Conservation (phyloP, 108 stramenopile genomes). For the Pseudonitzschia pungens region DNA sequence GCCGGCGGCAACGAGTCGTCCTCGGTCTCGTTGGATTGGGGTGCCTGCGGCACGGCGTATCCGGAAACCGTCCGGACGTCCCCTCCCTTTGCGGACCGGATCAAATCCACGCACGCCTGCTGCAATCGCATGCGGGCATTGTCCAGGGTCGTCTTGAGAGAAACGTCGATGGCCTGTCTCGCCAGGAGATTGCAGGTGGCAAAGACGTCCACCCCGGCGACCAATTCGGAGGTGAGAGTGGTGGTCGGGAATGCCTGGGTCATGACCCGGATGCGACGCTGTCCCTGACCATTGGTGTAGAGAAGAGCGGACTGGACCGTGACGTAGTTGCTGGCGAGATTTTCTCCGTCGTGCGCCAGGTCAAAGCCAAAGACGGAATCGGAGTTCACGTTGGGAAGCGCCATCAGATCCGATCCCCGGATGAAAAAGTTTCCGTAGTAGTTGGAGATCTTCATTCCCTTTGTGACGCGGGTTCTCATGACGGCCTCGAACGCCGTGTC, state of each 20-base stretch:
- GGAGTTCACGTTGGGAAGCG: conserved; percentile 91
- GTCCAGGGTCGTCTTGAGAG: conserved; percentile 87
- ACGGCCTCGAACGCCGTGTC: conserved; percentile 96
- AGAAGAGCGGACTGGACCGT: conserved; percentile 95
- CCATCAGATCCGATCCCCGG: conserved; percentile 95
- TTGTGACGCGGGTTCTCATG: conserved; percentile 94
- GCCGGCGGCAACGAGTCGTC: conserved; percentile 73
- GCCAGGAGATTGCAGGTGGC: conserved; percentile 77
- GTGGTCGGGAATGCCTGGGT: conserved; percentile 92
- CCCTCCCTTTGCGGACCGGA: conserved; percentile 68
- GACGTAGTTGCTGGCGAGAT: conserved; percentile 73
- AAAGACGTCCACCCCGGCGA: conserved; percentile 81
- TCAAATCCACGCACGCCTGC: conserved; percentile 79
- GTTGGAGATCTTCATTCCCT: conserved; percentile 92
- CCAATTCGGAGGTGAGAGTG: conserved; percentile 66
- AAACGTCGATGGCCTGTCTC: conserved; percentile 91
- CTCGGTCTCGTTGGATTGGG: conserved; percentile 27
- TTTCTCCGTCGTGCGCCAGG: conserved; percentile 90
- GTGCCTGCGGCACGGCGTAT: conserved; percentile 58
- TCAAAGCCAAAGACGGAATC: conserved; percentile 95
- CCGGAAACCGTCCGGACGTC: conserved; percentile 74
- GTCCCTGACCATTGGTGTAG: conserved; percentile 93
- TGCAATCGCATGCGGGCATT: conserved; percentile 87
- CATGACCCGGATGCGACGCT: conserved; percentile 97
- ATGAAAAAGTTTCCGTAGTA: conserved; percentile 98